A percentile compares a stretch with the other conserved stretches of the same genome.
Conservation (phyloP, 2,329 filamentous ascomycete species). For the Capronia epimyces region DNA sequence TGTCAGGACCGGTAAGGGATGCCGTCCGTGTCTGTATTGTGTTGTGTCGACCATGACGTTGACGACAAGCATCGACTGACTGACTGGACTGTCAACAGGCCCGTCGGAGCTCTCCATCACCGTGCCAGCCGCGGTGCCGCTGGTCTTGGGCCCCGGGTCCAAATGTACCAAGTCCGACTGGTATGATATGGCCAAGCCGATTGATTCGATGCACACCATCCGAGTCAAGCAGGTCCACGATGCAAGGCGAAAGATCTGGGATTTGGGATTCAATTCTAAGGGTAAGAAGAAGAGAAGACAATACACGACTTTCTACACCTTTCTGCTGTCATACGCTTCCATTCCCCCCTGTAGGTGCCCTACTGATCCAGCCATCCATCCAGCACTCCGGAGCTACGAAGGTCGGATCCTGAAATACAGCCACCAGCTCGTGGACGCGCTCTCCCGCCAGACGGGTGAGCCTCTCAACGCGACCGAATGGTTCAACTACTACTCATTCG, state of each 20-base stretch:
- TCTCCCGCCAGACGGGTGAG: too few species aligned
- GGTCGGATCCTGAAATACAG: too few species aligned
- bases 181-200: slow-evolving; percentile 37
- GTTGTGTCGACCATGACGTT: too few species aligned
- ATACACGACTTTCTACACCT: background rate
- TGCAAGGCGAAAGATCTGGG: slow-evolving; percentile 39
- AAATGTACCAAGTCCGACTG: slow-evolving; percentile 40
- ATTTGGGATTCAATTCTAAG: slow-evolving; percentile 39
- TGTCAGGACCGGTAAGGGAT: slow-evolving; percentile 25
- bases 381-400: too few species aligned
- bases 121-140: slow-evolving; percentile 31
- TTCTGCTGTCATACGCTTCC: background rate
- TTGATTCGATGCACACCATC: slow-evolving; percentile 37
- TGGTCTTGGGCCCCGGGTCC: slow-evolving; percentile 37
- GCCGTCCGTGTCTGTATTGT: too few species aligned
- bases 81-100: too few species aligned
- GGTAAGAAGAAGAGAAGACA: slow-evolving; percentile 16
- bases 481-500: slow-evolving; percentile 35
- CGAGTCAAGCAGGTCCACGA: slow-evolving; percentile 38
- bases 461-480: slow-evolving; percentile 38
- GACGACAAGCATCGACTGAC: too few species aligned
- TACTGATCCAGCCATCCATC: too few species aligned
- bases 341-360: too few species aligned
- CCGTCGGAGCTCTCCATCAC: slow-evolving; percentile 25
- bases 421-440: too few species aligned